Percentiles rank a stretch among this genome's conserved stretches.
phyloP scores from a whole-genome alignment of 805 yeast genomes.

The Metschnikowia matae region DNA sequence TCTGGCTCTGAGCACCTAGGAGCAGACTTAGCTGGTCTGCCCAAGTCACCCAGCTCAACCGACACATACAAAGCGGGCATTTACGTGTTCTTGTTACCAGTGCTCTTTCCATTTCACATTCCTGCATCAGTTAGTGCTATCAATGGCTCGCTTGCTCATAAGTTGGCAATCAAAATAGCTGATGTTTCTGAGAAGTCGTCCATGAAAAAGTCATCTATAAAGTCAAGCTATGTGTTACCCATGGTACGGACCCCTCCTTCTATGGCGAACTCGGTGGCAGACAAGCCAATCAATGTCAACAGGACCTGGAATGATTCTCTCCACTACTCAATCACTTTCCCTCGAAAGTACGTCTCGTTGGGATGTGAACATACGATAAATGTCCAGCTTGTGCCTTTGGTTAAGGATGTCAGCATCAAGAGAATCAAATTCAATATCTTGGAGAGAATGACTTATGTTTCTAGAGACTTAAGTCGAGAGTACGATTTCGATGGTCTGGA shows the following conservation, averaged over 20 bases:
- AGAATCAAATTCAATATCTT: constrained; percentile 62
- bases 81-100: constrained; percentile 64
- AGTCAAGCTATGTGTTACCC: constrained; percentile 37
- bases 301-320: constrained; percentile 70
- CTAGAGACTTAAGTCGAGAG: constrained; percentile 50
- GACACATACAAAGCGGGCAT: constrained; percentile 53
- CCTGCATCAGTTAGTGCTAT: constrained; percentile 59
- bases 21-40: not conserved
- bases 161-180: constrained; percentile 36
- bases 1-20: constrained; percentile 1
- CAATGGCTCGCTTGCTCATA: constrained; percentile 46
- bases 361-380: constrained; percentile 58
- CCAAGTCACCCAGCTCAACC: not conserved
- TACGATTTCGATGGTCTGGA: constrained; percentile 46
- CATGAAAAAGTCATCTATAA: constrained; percentile 30
- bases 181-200: constrained; percentile 33
- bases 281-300: constrained; percentile 74
- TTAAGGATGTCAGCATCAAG: constrained; percentile 57
- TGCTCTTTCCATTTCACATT: constrained; percentile 54
- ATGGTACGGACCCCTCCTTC: constrained; percentile 55
- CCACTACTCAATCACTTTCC: constrained; percentile 67
- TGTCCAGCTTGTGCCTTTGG: constrained; percentile 62
- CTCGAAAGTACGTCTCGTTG: constrained; percentile 62
- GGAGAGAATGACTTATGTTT: constrained; percentile 61
- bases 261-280: constrained; percentile 52